Percentiles rank a stretch among this genome's conserved stretches.
Conservation (phyloP, 768 basidiomycete genomes). For the Russula ochroleuca region DNA sequence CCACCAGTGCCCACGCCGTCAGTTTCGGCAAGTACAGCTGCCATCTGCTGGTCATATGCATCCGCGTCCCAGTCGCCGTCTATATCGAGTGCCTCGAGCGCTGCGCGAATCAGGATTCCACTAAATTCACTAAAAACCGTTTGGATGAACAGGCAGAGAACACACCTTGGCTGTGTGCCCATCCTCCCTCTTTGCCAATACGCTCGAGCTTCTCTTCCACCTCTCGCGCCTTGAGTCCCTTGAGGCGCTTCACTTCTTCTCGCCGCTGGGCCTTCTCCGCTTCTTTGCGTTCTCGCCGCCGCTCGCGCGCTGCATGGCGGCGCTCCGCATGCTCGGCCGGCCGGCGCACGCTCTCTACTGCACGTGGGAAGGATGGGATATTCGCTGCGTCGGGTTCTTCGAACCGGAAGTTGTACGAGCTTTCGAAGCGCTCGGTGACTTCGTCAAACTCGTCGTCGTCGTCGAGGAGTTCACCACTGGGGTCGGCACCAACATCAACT, state of each 20-base stretch:
- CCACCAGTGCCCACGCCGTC: conserved; percentile 35
- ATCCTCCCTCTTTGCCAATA: conserved; percentile 67
- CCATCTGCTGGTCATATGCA: conserved; percentile 81
- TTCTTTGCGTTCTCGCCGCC: conserved; percentile 72
- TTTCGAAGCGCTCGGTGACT: conserved; percentile 86
- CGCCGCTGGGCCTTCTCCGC: conserved; percentile 66
- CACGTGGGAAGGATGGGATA: conserved; percentile 75
- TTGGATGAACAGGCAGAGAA: not conserved
- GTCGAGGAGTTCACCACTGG: conserved; percentile 35
- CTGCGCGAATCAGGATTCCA: conserved; percentile 35
- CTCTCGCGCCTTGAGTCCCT: conserved; percentile 81
- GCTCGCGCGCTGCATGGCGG: conserved; percentile 80
- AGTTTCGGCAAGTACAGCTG: conserved; percentile 59
- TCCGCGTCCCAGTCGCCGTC: conserved; percentile 93
- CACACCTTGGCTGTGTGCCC: conserved; percentile 35
- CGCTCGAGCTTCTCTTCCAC: conserved; percentile 68
- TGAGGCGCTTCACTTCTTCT: conserved; percentile 79
- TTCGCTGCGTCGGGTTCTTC: conserved; percentile 79
- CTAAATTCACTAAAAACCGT: not conserved
- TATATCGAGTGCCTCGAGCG: conserved; percentile 67
- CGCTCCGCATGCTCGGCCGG: conserved; percentile 51
- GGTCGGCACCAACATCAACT: conserved; percentile 28
- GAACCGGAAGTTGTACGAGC: conserved; percentile 96
- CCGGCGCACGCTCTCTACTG: conserved; percentile 58
- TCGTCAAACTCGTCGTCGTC: conserved; percentile 85